Percentiles rank a stretch among this genome's conserved stretches.
phyloP scores from a whole-genome alignment of 176 grass and related monocot genomes.

The Carex littledalei region DNA sequence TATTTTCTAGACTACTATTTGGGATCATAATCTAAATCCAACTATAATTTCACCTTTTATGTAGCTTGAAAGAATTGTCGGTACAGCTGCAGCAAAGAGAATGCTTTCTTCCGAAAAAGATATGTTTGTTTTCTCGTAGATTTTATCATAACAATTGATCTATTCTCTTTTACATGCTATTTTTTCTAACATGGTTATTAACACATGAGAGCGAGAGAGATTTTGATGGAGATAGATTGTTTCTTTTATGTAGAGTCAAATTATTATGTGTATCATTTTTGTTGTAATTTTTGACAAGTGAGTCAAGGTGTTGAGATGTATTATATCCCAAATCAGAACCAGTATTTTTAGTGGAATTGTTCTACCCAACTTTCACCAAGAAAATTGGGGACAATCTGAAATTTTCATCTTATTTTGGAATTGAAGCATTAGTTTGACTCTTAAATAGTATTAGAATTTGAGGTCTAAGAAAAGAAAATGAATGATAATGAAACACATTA shows the following conservation, averaged over 20 bases:
- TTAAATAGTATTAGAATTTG: too few relatives aligned
- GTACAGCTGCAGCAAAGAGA: conserved; percentile 46
- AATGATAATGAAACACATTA: not conserved
- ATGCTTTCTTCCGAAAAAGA: conserved; percentile 69
- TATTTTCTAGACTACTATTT: not conserved
- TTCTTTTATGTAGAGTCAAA: not conserved
- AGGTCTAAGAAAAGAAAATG: not conserved
- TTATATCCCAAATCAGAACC: not conserved
- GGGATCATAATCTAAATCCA: not conserved
- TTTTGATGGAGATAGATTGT: not conserved
- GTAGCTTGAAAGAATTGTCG: conserved; percentile 78
- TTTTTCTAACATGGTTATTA: not conserved
- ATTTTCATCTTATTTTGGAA: not conserved
- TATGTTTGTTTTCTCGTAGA: conserved; percentile 64
- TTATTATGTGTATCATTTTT: not conserved
- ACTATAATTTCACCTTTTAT: conserved; percentile 18
- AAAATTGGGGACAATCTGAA: too few relatives aligned
- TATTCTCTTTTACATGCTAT: not conserved
- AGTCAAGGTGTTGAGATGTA: not conserved
- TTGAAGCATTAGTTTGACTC: not conserved
- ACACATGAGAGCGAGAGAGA: not conserved
- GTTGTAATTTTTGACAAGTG: not conserved
- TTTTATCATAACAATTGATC: not conserved
- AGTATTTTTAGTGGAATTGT: not conserved
- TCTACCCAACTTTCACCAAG: not conserved